These are phyloP conservation scores for Phytophthora megakarya DNA, from an alignment of 352 stramenopile genomes.

Conservation along the genomic window DNA sequence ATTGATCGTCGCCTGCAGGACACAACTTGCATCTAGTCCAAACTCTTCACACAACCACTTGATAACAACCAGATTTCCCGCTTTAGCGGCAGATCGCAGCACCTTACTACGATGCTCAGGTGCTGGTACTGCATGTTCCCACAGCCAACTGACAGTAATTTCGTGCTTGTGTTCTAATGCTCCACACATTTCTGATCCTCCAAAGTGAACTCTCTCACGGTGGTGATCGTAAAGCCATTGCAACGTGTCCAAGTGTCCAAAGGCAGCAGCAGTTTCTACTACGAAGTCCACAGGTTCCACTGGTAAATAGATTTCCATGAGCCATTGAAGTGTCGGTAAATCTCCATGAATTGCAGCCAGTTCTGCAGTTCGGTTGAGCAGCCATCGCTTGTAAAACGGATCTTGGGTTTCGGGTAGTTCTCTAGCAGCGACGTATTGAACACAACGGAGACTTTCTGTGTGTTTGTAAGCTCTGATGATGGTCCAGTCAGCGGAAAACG, in stretches of 20 bases:
- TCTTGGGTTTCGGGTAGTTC: conserved; percentile 13
- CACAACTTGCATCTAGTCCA: neutral
- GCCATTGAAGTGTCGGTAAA: conserved; percentile 12
- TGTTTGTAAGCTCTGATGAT: conserved; percentile 19
- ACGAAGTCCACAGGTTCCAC: conserved; percentile 18
- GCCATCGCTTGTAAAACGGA: conserved; percentile 32
- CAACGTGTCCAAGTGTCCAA: conserved; percentile 19
- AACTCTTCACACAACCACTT: conserved; percentile 21
- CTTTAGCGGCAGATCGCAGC: conserved; percentile 12
- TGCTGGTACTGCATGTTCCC: conserved; percentile 23
- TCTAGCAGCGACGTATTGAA: conserved; percentile 20
- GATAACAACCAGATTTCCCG: conserved; percentile 14
- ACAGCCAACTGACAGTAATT: conserved; percentile 47
- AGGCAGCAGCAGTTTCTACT: conserved; percentile 7
- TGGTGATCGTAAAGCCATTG: conserved; percentile 26
- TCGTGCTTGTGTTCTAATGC: conserved; percentile 43
- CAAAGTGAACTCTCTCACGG: conserved; percentile 9
- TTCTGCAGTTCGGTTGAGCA: conserved; percentile 26
- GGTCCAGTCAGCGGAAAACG: conserved; percentile 17
- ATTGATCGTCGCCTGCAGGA: conserved; percentile 9
- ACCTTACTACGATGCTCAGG: conserved; percentile 5
- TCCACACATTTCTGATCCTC: conserved; percentile 21
- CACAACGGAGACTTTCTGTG: conserved; percentile 10
- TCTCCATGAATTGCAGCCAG: conserved; percentile 8
- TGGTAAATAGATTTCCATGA: conserved; percentile 23